These are phyloP conservation scores for Penicillium odoratum DNA, from an alignment of 495 filamentous ascomycete species.

Conservation along the genomic window DNA sequence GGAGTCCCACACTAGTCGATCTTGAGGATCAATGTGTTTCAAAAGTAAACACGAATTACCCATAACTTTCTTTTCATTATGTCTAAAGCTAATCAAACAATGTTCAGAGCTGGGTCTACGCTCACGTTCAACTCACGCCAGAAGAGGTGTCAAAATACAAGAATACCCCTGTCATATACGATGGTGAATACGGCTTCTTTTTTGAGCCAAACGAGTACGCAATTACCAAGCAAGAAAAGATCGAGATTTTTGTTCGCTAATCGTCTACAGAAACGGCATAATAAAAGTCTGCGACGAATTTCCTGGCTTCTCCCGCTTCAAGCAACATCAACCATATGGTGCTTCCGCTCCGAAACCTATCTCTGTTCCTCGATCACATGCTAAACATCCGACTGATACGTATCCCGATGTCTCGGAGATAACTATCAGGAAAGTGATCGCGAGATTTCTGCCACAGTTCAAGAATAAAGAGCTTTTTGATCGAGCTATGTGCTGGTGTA, in stretches of 20 bases:
- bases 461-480: constrained; percentile 40
- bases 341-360: constrained; percentile 30
- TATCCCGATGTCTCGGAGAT: constrained; percentile 43
- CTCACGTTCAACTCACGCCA: constrained; percentile 46
- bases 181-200: constrained; percentile 54
- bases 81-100: not conserved
- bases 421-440: constrained; percentile 38
- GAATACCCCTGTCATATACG: constrained; percentile 49
- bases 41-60: constrained; percentile 7
- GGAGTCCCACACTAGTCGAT: constrained; percentile 38
- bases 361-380: constrained; percentile 24
- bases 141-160: constrained; percentile 45
- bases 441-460: constrained; percentile 46
- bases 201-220: constrained; percentile 51
- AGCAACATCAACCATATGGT: constrained; percentile 32
- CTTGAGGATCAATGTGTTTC: constrained; percentile 44
- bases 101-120: constrained; percentile 43
- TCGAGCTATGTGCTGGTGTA: constrained; percentile 51
- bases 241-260: not conserved
- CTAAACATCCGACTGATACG: constrained; percentile 24
- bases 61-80: not conserved
- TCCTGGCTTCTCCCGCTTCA: constrained; percentile 36
- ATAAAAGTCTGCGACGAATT: constrained; percentile 57
- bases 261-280: constrained; percentile 27
- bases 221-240: not conserved